Conservation (phyloP, 2,329 filamentous ascomycete genomes). For the Talaromyces marneffei region DNA sequence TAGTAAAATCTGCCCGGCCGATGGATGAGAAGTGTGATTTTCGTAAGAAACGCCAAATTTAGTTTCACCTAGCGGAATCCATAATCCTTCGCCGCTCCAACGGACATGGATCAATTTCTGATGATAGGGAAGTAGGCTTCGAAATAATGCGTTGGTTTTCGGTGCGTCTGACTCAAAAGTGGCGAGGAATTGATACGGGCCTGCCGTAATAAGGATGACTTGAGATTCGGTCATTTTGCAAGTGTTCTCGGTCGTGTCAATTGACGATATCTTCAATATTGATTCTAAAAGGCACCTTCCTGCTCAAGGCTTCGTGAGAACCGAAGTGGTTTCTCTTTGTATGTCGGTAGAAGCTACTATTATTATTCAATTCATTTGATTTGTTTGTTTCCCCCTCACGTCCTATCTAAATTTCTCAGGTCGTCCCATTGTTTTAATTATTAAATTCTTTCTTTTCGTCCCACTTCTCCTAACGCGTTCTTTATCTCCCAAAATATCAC, state of each 20-base stretch:
- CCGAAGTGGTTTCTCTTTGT: not conserved
- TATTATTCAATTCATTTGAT: not conserved
- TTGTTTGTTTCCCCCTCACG: not conserved
- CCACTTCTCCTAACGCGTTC: not conserved
- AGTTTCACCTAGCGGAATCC: slow-evolving; percentile 23
- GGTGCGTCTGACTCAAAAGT: slow-evolving; percentile 17
- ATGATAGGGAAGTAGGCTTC: slow-evolving; percentile 19
- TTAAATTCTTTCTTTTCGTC: not conserved
- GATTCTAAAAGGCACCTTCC: not conserved
- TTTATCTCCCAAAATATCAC: not conserved
- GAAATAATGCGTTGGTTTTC: slow-evolving; percentile 20
- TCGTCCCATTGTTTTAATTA: not conserved
- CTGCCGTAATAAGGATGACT: slow-evolving; percentile 15
- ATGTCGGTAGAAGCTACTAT: not conserved
- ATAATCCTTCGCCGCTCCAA: slow-evolving; percentile 23
- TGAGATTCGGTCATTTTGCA: slow-evolving; percentile 1
- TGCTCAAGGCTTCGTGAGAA: not conserved
- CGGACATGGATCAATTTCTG: slow-evolving; percentile 24
- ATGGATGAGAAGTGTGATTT: slow-evolving; percentile 22
- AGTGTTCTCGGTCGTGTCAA: not conserved
- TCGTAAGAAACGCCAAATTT: slow-evolving; percentile 21
- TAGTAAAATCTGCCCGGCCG: slow-evolving; percentile 20
- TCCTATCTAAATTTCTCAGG: not conserved
- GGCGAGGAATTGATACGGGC: slow-evolving; percentile 16
- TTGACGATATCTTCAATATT: not conserved